Evolutionary conservation across 2,329 filamentous ascomycete genomes (phyloP), one percentile per base, ranked within the genome.

Genomic region (Aspergillus sp.): DNA sequence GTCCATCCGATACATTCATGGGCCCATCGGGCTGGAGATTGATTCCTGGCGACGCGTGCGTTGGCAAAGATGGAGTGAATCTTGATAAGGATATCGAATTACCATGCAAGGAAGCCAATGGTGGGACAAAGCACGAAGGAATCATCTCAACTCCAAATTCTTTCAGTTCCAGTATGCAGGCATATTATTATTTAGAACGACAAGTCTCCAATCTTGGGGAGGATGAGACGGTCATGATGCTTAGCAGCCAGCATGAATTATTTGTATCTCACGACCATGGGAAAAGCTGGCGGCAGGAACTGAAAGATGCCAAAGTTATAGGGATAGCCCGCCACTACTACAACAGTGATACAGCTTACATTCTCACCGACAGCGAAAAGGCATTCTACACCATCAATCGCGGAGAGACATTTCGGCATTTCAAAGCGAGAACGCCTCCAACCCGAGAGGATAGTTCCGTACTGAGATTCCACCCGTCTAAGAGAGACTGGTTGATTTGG

Each of bases 401-500:
- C 53, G 93, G 90, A 17, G 79, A 86, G 41, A 87, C 80, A 62
- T 89, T 95, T 65, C 84, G 90, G 70, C 81, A 79, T 49, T 96
- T 97, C 74, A 76, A 90, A 58, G 86, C 88, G 3, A 90, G 88
- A 1, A 80, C 84, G 43, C 82, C 83, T 62, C 81, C 82, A n/a
- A 82, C 82, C 74, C 73, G 64, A 64, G 63, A 72, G 65, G 64
- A 27, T 14, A 23, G 80, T 4, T 82, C 85, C 17, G 81, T 92
- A 43, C 73, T 90, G 65, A 81, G 82, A 37, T 99, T 99, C 77
- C 95, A 99, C 68, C 90, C 92, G 1, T 86, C 89, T 64, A 85
- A 89, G 67, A 89, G 88, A 70, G 90, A 96, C 68, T 97, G 92
- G 91, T 81, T 98, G 44, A 90, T 99, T 60, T 98, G 93, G 92